These are phyloP conservation scores for Gossypium longicalyx DNA, from an alignment of 345 rosid genomes.

Conservation along the genomic window DNA sequence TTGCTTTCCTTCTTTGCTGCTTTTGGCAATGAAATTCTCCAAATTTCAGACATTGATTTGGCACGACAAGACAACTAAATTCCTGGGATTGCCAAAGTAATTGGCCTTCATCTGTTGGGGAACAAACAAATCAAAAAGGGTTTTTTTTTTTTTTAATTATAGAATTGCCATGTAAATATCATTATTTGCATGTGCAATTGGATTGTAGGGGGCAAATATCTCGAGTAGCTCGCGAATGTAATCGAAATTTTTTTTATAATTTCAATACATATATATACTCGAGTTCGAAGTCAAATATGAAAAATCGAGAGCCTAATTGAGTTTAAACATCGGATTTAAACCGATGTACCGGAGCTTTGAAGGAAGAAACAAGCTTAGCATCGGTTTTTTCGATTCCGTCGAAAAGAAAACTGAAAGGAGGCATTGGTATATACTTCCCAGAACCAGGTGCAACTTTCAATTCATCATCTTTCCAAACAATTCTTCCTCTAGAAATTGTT, in stretches of 20 bases:
- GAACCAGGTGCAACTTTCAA: conserved; percentile 63
- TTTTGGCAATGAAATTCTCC: conserved; percentile 40
- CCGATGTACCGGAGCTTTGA: conserved; percentile 73
- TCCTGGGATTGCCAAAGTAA: too few species aligned
- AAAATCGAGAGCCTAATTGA: too few species aligned
- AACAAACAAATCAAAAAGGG: not conserved
- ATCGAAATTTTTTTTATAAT: too few species aligned
- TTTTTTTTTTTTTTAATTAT: not conserved
- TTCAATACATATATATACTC: too few species aligned
- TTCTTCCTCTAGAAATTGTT: conserved; percentile 77
- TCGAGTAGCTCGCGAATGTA: too few species aligned
- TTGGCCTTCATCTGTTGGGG: not conserved
- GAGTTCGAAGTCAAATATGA: too few species aligned
- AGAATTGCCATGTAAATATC: not conserved
- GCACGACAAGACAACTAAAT: too few species aligned
- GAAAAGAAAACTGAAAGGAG: conserved; percentile 73
- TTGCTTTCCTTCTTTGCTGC: conserved; percentile 78
- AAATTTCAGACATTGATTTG: not conserved
- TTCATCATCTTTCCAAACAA: conserved; percentile 79
- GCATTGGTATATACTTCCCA: conserved; percentile 68
- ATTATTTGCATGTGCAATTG: not conserved
- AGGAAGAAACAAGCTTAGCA: conserved; percentile 61
- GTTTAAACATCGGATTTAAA: conserved; percentile 9
- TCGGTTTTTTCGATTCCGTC: conserved; percentile 70
- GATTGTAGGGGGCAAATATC: too few species aligned